Base-by-base conservation (phyloP, 2,329 filamentous ascomycete species). In the Cordyceps cicadae region DNA sequence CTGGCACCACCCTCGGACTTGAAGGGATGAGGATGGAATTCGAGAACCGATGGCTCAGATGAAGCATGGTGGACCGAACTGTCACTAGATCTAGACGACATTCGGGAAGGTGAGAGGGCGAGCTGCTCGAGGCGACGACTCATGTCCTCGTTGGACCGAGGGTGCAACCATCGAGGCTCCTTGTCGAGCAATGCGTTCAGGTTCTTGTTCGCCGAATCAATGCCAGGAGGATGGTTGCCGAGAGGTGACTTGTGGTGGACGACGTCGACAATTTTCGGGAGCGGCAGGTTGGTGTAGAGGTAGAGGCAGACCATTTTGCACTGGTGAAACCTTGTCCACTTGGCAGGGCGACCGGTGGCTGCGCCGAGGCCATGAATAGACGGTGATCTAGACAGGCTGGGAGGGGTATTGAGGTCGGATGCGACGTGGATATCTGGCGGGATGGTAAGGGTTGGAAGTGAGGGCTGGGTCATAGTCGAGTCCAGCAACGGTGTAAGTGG, bases 181-280 rank as follows among this genome's bases (percentile, higher is more conserved):
- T 85, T 82, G 64, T 83, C 82, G 37, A 85, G 76, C 63, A 83
- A 77, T 8, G 74, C 72, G 59, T 81, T 80, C 64, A 85, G 77
- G 24, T 79, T 82, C 71, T 85, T 85, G 66, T 82, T 81, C 39
- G 79, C 81, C 32, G 82, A 84, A 65, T 84, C 82, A 65, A 77
- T 79, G 37, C 75, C 74, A 41, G 78, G 74, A 24, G 75, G 3
- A 77, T 76, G 3, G 73, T 11, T 21, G 7, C 43, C 19, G 11
- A 21, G 70, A 15, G 63, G 74, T 62, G 70, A 60, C 67, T 74
- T 41, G 41, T 61, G 62, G 63, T 79, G 75, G 61, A 85, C 74
- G 15, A 79, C 73, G 11, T 74, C 71, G 52, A 77, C 70, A 24
- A 84, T 84, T 69, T 78, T 77, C 2, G 77, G 71, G 15, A 84